These are phyloP conservation scores for Russula sp. DNA, from an alignment of 768 basidiomycete genomes.

Conservation along the genomic window DNA sequence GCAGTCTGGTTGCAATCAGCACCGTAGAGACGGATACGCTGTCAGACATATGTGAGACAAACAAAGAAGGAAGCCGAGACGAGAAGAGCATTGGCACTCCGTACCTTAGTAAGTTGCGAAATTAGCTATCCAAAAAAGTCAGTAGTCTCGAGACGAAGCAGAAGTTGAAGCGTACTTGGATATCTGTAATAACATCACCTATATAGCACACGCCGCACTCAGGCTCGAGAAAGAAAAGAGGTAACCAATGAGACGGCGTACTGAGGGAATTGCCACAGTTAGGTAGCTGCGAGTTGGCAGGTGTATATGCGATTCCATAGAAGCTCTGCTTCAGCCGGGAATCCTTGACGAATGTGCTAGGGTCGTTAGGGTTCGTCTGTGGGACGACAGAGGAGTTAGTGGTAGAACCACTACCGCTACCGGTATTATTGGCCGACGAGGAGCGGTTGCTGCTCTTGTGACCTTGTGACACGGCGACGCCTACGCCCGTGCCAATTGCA, in stretches of 20 bases:
- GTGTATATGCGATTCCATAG: constrained; percentile 87
- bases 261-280: constrained; percentile 52
- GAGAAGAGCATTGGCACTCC: constrained; percentile 5
- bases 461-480: constrained; percentile 48
- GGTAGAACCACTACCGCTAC: constrained; percentile 9
- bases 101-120: constrained; percentile 71
- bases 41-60: not conserved
- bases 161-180: constrained; percentile 46
- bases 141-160: not conserved
- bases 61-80: not conserved
- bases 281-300: constrained; percentile 64
- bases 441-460: constrained; percentile 24
- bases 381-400: constrained; percentile 26
- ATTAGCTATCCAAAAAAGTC: constrained; percentile 44
- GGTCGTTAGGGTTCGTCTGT: constrained; percentile 56
- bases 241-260: constrained; percentile 23
- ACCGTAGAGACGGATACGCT: constrained; percentile 78
- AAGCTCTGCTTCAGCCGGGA: constrained; percentile 63
- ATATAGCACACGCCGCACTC: not conserved
- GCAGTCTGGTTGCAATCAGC: constrained; percentile 82
- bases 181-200: constrained; percentile 60
- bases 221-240: constrained; percentile 2
- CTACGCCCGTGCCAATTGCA: constrained; percentile 54
- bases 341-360: constrained; percentile 72
- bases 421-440: constrained; percentile 4